Evolutionary conservation across 2,329 filamentous ascomycete genomes (phyloP), one percentile per base, ranked within the genome.

Genomic region (Apiospora arundinis): DNA sequence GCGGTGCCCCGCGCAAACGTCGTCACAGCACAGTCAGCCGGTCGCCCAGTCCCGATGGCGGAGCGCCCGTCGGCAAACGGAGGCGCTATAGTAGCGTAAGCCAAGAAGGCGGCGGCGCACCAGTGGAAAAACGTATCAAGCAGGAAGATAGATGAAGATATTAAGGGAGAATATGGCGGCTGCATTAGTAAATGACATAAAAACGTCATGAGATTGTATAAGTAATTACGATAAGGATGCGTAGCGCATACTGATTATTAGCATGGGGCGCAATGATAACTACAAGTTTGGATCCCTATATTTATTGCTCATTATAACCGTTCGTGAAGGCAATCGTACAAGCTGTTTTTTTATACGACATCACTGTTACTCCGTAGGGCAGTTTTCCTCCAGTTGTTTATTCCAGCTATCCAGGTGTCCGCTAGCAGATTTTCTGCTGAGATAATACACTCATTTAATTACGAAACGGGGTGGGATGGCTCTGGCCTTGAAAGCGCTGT

Each of bases 41-140:
- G 2, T 71, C 72, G 14, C 67, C 68, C 5, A 73, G 72, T 60
- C 37, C 69, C 14, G 72, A 71, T 23, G 72, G 72, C 6, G 72
- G 72, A 1, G 72, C 72, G 28, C 72, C 72, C 2, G 56, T 73
- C 4, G 70, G 70, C 11, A 73, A 73, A 56, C 60, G 70, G 23
- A 65, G 71, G 48, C 71, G 71, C 7, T 72, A 72, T 9, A 71
- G 69, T 63, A 72, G 28, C 42, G 69, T 71, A 6, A 72, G 71
- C 40, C 48, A 65, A 9, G 69, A 70, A 14, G 42, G 16, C 42
- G 71, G 71, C 3, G 71, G 71, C 12, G 71, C 71, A 8, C 71
- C 71, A 4, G 44, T 72, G n/a, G 69, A 63, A 14, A 72, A 70
- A 63, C 67, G 70, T 18, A 3, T 37, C 4, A 23, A 63, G 8